phyloP scores from a whole-genome alignment of 2,329 filamentous ascomycete species.

The Coccinonectria pachysandricola region DNA sequence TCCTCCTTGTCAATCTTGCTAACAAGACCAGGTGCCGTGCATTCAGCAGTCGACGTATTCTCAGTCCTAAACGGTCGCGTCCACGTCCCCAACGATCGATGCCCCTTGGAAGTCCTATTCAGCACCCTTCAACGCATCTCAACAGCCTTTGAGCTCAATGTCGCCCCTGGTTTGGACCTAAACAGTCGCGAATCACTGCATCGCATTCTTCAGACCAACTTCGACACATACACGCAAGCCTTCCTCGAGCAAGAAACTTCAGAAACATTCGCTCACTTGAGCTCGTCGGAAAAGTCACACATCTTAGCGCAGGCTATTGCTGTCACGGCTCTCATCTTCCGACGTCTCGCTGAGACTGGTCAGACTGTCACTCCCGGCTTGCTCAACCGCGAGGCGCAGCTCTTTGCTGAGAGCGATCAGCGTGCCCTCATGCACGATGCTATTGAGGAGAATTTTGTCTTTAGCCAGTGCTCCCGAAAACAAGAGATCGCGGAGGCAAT shows the following conservation, averaged over 20 bases:
- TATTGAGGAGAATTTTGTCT: slow-evolving; percentile 16
- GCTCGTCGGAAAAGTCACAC: slow-evolving; percentile 13
- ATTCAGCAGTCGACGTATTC: slow-evolving; percentile 14
- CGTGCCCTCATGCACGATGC: slow-evolving; percentile 14
- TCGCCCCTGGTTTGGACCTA: slow-evolving; percentile 14
- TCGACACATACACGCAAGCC: slow-evolving; percentile 17
- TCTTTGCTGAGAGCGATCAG: slow-evolving; percentile 19
- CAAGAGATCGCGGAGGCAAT: slow-evolving; percentile 14
- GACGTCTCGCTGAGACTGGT: slow-evolving; percentile 14
- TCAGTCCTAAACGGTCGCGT: slow-evolving; percentile 14
- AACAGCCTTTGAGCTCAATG: slow-evolving; percentile 13
- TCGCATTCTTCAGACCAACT: slow-evolving; percentile 18
- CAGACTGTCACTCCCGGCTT: slow-evolving; percentile 14
- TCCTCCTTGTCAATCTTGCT: too few species aligned
- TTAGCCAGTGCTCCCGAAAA: slow-evolving; percentile 12
- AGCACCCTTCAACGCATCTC: slow-evolving; percentile 14
- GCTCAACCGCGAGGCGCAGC: slow-evolving; percentile 17
- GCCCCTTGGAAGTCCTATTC: slow-evolving; percentile 15
- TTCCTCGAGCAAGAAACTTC: slow-evolving; percentile 17
- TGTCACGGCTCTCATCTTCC: slow-evolving; percentile 14
- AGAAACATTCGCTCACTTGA: slow-evolving; percentile 15
- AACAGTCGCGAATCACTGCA: slow-evolving; percentile 16
- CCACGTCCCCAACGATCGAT: slow-evolving; percentile 13
- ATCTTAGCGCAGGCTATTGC: slow-evolving; percentile 18
- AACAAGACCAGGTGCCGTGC: slow-evolving; percentile 13